Evolutionary conservation across 169 alveolate genomes (phyloP), one percentile per base, ranked within the genome.

Genomic region (Plasmodium billcollinsi): DNA sequence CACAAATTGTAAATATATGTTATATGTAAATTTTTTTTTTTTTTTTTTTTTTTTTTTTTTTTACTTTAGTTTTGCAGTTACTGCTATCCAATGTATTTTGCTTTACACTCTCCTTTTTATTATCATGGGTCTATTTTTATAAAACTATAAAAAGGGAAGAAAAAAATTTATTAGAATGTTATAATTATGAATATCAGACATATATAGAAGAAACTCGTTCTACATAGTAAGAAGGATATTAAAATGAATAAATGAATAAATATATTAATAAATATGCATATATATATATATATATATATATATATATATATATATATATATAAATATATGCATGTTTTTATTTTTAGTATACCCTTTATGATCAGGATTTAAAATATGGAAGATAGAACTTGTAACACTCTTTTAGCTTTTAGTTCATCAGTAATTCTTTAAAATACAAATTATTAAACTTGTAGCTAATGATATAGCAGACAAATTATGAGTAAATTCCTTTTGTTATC

Each of bases 301-400:
- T 47, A 9, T 45, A n/a, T 49, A 18, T 15, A 9, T 15, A 18
- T 5, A 47, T n/a, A n/a, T n/a, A n/a, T n/a, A n/a, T n/a, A 70
- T 12, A 24, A 45, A 43, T n/a, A 29, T 56, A 15, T 39, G 12
- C 15, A 33, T 43, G 26, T 75, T 75, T 75, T 62, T 43, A 62
- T 47, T 47, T 29, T 61, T 67, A 80, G 90, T 29, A 80, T 80
- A 45, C 90, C 90, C 69, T 80, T 80, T 65, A 80, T 80, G 65
- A 26, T 26, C 2, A 52, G 54, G 33, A 54, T 80, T 15, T 80
- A 39, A 76, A 2, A 43, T 0, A 45, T 6, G 21, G 18, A 18
- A 45, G 39, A 59, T 18, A 59, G 69, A 4, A 4, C n/a, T 12
- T 26, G 33, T 26, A 26, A 26, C 2, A 26, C 33, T 26, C 33